Conservation (phyloP, 129 eudicot genomes). For the Pseudognaphalium luteoalbum region DNA sequence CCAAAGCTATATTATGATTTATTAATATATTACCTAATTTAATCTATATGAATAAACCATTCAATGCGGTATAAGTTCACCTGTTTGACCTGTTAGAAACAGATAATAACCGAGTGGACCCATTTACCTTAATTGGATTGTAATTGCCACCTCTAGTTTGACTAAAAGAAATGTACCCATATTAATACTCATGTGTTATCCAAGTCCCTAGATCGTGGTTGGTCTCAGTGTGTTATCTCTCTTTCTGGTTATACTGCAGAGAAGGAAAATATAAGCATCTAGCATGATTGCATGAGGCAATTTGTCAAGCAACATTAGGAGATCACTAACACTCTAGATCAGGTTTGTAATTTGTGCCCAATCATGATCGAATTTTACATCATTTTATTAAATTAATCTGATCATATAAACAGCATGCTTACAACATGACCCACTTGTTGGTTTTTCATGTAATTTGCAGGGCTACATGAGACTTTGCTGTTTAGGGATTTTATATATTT, state of each 20-base stretch:
- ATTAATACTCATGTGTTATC: background rate
- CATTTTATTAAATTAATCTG: background rate
- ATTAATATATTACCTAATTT: background rate
- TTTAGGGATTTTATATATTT: too few relatives aligned
- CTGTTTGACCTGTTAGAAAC: too few relatives aligned
- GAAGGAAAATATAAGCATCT: conserved; percentile 1
- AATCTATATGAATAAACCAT: too few relatives aligned
- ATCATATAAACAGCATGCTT: background rate
- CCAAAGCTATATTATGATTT: background rate
- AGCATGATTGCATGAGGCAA: too few relatives aligned
- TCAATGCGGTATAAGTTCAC: too few relatives aligned
- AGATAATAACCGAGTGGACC: background rate
- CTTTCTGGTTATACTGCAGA: conserved; percentile 4
- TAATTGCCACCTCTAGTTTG: background rate
- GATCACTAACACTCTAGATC: background rate
- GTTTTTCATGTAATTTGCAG: background rate
- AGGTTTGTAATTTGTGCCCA: background rate
- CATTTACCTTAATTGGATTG: too few relatives aligned
- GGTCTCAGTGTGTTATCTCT: background rate
- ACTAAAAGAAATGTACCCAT: background rate
- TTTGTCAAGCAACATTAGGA: conserved; percentile 1
- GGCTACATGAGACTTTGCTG: background rate
- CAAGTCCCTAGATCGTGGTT: background rate
- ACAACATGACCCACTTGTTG: background rate
- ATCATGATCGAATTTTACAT: background rate